Evolutionary conservation across 306 rosid genomes (phyloP), one percentile per base, ranked within the genome.

Genomic region (Prinsepia uniflora): DNA sequence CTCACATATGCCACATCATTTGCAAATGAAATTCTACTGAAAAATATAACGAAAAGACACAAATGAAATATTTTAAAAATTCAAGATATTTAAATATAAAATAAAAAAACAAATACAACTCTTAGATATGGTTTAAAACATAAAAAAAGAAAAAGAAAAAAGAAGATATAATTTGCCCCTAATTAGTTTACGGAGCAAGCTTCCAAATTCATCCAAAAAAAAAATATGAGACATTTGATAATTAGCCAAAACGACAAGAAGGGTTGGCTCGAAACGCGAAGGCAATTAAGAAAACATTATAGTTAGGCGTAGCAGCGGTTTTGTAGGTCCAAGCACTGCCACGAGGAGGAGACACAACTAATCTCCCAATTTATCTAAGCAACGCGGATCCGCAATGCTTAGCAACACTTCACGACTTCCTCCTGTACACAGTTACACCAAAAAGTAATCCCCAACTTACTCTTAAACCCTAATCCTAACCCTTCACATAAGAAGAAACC

Each of bases 331-430:
- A 50, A 63, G 65, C 64, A 10, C 49, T 63, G 68, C 62, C 87
- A 81, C 65, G n/a, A n/a, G n/a, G 62, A 78, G 71, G 58, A 66
- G 92, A 86, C 90, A 78, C 72, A 80, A 63, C 79, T 73, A 70
- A 78, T 65, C 72, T 81, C 65, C 44, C 14, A 62, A 43, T 40
- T 7, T 36, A 70, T 64, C 42, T 66, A 41, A 22, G 12, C 39
- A 62, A 8, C 4, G 47, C 59, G 73, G 19, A 64, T 45, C 74
- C 66, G 50, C 64, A 30, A 45, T n/a, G 43, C 1, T 1, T 24
- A 1, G 2, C 30, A 24, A 24, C 30, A 60, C 73, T 11, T 76
- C 84, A 65, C 83, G 65, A 74, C 72, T 80, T 80, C 82, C 94
- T n/a, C 41, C 30, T 2, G 78, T 20, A 55, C 48, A 7, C 22